These are phyloP conservation scores for Alternaria sp. DNA, from an alignment of 2,329 filamentous ascomycete genomes.

Conservation along the genomic window DNA sequence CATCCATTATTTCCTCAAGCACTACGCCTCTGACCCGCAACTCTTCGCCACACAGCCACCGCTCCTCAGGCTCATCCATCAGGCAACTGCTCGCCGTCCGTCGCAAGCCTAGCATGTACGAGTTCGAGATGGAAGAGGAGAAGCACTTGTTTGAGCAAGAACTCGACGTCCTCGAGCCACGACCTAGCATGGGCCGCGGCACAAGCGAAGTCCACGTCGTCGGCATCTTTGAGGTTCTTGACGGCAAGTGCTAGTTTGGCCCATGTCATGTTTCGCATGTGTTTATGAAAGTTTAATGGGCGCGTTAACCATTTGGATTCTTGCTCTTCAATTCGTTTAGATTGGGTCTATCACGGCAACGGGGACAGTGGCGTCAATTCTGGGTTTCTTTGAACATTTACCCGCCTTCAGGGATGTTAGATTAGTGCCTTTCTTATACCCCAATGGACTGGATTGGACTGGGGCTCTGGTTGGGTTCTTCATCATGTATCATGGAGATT, in stretches of 20 bases:
- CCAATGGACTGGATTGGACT: conserved; percentile 9
- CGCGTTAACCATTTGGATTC: neutral
- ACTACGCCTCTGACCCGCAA: conserved; percentile 44
- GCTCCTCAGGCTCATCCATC: conserved; percentile 38
- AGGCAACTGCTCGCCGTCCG: conserved; percentile 44
- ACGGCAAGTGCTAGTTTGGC: conserved; percentile 36
- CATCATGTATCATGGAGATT: neutral
- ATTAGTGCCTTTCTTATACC: conserved; percentile 9
- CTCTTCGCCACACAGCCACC: conserved; percentile 39
- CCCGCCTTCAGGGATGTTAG: neutral
- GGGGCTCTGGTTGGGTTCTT: conserved; percentile 2
- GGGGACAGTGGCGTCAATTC: neutral
- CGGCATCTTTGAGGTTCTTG: conserved; percentile 51
- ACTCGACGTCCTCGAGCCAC: conserved; percentile 45
- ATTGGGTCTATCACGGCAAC: neutral
- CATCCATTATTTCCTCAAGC: conserved; percentile 27
- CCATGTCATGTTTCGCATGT: conserved; percentile 8
- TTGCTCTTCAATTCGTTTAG: neutral
- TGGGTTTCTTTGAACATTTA: conserved; percentile 7
- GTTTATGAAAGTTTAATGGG: conserved; percentile 1
- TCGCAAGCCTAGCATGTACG: conserved; percentile 44
- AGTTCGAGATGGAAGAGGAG: conserved; percentile 50
- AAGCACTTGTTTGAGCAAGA: conserved; percentile 38
- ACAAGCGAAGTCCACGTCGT: conserved; percentile 41
- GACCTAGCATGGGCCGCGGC: conserved; percentile 28